A percentile compares a stretch with the other conserved stretches of the same genome.
Conservation (phyloP, 2,329 filamentous ascomycete genomes). For the Phialophora expanda region DNA sequence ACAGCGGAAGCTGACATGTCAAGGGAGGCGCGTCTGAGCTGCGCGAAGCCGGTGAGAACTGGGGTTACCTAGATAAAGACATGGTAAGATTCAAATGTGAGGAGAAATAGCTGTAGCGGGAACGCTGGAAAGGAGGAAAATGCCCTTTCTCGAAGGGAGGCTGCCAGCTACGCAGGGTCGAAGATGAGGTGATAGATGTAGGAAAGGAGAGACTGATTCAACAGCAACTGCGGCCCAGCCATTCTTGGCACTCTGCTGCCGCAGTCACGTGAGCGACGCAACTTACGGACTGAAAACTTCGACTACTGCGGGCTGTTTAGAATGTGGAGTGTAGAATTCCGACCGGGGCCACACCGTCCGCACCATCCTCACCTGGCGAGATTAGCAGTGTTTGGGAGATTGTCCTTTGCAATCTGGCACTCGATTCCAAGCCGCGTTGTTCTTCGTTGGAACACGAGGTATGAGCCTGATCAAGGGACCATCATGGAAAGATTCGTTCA, state of each 20-base stretch:
- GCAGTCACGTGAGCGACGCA: not conserved
- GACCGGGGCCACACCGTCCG: too few species aligned
- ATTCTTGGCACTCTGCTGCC: not conserved
- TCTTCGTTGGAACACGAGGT: too few species aligned
- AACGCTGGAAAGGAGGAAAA: not conserved
- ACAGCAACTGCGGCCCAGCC: not conserved
- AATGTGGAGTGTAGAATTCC: not conserved
- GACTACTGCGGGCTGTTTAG: not conserved
- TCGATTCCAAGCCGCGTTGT: too few species aligned
- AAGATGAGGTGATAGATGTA: not conserved
- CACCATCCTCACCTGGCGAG: too few species aligned
- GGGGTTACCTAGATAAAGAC: constrained; percentile 29
- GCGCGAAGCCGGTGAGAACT: constrained; percentile 21
- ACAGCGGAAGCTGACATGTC: constrained; percentile 36
- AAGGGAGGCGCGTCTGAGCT: constrained; percentile 29
- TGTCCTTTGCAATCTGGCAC: too few species aligned
- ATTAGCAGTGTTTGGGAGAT: too few species aligned
- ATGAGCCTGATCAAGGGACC: too few species aligned
- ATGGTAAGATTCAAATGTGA: constrained; percentile 21
- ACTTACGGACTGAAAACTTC: not conserved
- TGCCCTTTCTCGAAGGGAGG: not conserved
- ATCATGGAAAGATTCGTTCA: too few species aligned
- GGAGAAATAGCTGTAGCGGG: not conserved
- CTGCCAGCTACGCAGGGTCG: constrained; percentile 2
- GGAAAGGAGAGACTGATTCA: constrained; percentile 8